Evolutionary conservation across 768 basidiomycete genomes (phyloP).

Genomic region (Mycena filopes): DNA sequence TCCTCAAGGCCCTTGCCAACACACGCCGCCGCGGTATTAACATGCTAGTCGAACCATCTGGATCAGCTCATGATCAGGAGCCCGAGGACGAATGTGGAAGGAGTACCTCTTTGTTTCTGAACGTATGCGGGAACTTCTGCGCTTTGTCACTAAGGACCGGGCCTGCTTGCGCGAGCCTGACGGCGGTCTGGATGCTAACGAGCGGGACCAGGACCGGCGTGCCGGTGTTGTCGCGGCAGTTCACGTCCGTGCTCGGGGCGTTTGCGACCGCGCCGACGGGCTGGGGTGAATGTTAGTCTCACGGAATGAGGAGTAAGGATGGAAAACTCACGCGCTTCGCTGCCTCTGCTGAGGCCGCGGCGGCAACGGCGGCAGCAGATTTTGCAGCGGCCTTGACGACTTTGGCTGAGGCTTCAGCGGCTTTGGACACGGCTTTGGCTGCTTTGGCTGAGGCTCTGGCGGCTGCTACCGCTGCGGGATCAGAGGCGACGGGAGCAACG

Average conservation of each 20-base stretch:
- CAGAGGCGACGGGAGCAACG: not conserved
- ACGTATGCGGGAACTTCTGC: conserved; percentile 15
- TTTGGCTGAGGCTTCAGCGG: not conserved
- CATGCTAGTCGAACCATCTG: no score
- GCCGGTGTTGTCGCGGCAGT: conserved; percentile 5
- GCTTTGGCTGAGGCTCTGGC: not conserved
- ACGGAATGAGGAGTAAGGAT: not conserved
- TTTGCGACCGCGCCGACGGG: conserved; percentile 11
- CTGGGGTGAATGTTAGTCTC: conserved; percentile 5
- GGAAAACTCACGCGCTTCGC: conserved; percentile 10
- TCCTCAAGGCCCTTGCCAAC: conserved; percentile 13
- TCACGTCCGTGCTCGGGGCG: conserved; percentile 7
- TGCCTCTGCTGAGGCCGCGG: not conserved
- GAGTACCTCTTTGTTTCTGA: conserved; percentile 7
- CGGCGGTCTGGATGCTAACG: conserved; percentile 5
- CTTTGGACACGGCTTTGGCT: not conserved
- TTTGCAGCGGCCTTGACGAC: not conserved
- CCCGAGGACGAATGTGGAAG: no score
- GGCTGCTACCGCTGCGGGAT: no score
- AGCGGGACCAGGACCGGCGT: not conserved
- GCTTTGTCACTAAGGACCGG: conserved; percentile 3
- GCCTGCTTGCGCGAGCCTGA: conserved; percentile 7
- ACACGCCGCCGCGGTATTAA: conserved; percentile 15
- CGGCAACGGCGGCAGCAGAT: not conserved
- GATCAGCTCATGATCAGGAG: no score